Conservation (phyloP, 805 yeast species). For the Lipomyces yamanashiensis region DNA sequence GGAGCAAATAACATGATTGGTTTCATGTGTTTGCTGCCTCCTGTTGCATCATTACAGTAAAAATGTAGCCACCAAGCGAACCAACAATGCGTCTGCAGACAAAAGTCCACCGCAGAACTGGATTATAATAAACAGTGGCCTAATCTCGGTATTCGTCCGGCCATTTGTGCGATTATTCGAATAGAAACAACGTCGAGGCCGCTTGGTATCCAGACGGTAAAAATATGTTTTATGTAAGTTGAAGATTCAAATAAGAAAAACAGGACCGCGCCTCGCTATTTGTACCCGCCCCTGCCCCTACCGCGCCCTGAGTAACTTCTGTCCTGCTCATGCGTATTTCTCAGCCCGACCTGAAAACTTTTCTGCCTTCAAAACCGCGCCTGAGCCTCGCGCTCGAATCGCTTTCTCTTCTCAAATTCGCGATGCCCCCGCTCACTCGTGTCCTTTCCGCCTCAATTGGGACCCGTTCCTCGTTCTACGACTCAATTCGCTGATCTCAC, state of each 20-base stretch:
- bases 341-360: constrained; percentile 13
- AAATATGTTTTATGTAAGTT: constrained; percentile 28
- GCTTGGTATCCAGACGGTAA: constrained; percentile 38
- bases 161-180: constrained; percentile 37
- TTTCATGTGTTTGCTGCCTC: too few species aligned
- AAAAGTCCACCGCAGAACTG: constrained; percentile 14
- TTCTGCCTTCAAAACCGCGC: constrained; percentile 5
- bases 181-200: constrained; percentile 25
- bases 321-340: not conserved
- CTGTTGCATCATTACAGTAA: not conserved
- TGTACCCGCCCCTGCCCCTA: too few species aligned
- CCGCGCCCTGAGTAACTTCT: too few species aligned
- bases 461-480: not conserved
- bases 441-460: not conserved
- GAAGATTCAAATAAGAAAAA: constrained; percentile 2
- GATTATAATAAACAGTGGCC: constrained; percentile 32
- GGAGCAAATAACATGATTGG: too few species aligned
- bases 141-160: constrained; percentile 32
- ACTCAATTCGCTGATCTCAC: not conserved
- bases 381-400: constrained; percentile 10
- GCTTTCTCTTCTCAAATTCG: constrained; percentile 14
- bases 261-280: not conserved
- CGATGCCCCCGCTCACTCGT: constrained; percentile 18
- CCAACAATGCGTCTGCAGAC: constrained; percentile 19
- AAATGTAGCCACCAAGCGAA: constrained; percentile 37